Conservation (phyloP, 1,139 yeast genomes). For the Candida frijolesensis region DNA sequence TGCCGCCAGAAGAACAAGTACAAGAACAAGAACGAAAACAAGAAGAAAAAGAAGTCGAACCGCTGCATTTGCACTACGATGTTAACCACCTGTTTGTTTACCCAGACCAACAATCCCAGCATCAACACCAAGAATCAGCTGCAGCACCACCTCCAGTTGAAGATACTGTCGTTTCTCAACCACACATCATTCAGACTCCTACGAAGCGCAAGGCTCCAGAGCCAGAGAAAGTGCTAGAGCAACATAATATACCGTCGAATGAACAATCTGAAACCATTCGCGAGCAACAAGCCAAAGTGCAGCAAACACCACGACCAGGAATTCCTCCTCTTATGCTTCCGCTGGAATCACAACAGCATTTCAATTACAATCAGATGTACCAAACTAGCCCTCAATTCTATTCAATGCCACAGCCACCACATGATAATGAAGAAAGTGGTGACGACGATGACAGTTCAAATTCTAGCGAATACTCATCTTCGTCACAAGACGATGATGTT, state of each 20-base stretch:
- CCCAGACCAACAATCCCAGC: neutral
- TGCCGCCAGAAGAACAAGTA: neutral
- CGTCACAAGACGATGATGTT: slow-evolving; percentile 16
- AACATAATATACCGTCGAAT: no score
- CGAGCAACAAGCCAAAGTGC: no score
- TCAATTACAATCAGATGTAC: neutral
- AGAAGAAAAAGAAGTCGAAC: neutral
- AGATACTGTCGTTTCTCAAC: neutral
- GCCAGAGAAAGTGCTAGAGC: no score
- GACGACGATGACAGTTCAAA: neutral
- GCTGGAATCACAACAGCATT: neutral
- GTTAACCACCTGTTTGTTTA: neutral
- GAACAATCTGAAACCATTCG: no score
- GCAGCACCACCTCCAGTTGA: neutral
- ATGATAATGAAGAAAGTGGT: slow-evolving; percentile 6
- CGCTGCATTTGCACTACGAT: neutral
- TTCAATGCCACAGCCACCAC: neutral
- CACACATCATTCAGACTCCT: neutral
- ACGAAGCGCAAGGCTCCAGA: neutral
- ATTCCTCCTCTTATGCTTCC: no score
- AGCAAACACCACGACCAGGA: no score
- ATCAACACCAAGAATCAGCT: neutral
- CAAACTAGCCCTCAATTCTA: slow-evolving; percentile 3
- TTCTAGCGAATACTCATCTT: neutral
- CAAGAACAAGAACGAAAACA: neutral